Base-by-base conservation (phyloP, 352 stramenopile genomes). In the Peronospora farinosa region DNA sequence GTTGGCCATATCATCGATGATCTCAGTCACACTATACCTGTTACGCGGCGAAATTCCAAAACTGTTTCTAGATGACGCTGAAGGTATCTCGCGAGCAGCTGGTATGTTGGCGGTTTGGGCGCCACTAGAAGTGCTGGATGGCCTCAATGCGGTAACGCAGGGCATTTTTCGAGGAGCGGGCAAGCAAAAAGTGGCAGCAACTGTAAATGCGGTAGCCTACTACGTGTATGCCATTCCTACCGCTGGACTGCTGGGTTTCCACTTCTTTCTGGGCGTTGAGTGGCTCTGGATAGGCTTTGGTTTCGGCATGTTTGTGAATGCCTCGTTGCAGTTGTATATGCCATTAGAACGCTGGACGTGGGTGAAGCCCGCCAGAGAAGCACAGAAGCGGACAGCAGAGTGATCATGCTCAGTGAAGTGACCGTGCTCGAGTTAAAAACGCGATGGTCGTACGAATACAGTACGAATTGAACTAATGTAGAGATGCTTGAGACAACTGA, bases 211-310 rank as follows among this genome's bases (percentile, higher is more conserved):
- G 9, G 63, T 86, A 11, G 81, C 78, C 1, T 92, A 88, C 54
- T 95, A 90, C 54, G 48, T 72, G 1, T 70, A 86, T 7, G 82
- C 82, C 12, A 69, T 95, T 17, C 84, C 84, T 0, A 11, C 89
- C 0, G 82, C 72, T 1, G 71, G 70, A 13, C 11, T 84, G 9
- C 47, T 91, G 7, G 80, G 51, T 2, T 78, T 93, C 51, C 37
- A 68, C 39, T 49, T 69, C 19, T 37, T 66, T 5, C 39, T 79
- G 9, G 69, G 65, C n/a, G 63, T 88, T 15, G 57, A 76, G 35
- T 74, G 77, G 7, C 60, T 84, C 12, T 86, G 77, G 77, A 39
- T 83, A 13, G 67, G 73, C 47, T 70, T 90, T 51, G 65, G 64
- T 3, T 51, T 69, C 25, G 71, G 69, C 12, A 72, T 80, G 30